Percentiles rank a stretch among this genome's conserved stretches.
These are phyloP conservation scores for Clonostachys solani DNA, from an alignment of 2,329 filamentous ascomycete species.

Conservation along the genomic window DNA sequence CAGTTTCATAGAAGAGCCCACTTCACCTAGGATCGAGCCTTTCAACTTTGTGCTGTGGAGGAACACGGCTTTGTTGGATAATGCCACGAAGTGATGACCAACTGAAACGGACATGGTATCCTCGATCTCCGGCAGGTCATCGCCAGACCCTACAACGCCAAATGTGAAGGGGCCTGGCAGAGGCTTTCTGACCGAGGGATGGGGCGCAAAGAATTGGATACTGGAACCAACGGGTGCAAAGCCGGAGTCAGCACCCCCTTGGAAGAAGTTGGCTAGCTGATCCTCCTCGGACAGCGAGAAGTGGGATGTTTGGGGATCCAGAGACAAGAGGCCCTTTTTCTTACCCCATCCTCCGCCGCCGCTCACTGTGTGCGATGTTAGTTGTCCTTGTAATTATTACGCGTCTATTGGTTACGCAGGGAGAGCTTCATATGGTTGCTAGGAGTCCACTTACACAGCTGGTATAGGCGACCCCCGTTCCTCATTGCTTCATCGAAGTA, in stretches of 20 bases:
- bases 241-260: slow-evolving; percentile 29
- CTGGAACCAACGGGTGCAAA: slow-evolving; percentile 59
- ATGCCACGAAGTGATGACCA: slow-evolving; percentile 51
- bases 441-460: slow-evolving; percentile 27
- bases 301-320: slow-evolving; percentile 65
- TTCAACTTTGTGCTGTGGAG: no score
- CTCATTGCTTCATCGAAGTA: slow-evolving; percentile 5
- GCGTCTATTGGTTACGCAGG: no score
- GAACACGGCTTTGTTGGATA: slow-evolving; percentile 56
- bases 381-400: no score
- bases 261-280: slow-evolving; percentile 48
- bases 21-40: no score
- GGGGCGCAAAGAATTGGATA: slow-evolving; percentile 59
- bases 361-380: slow-evolving; percentile 44
- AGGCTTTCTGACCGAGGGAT: neutral
- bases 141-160: neutral
- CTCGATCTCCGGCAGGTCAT: neutral
- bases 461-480: slow-evolving; percentile 38
- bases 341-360: slow-evolving; percentile 82
- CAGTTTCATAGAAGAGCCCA: slow-evolving; percentile 20
- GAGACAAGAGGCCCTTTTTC: slow-evolving; percentile 73
- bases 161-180: neutral
- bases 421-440: no score
- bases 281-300: slow-evolving; percentile 39
- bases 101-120: neutral